Evolutionary conservation across 2,329 filamentous ascomycete genomes (phyloP).

Genomic region (Nigrograna mackinnonii): DNA sequence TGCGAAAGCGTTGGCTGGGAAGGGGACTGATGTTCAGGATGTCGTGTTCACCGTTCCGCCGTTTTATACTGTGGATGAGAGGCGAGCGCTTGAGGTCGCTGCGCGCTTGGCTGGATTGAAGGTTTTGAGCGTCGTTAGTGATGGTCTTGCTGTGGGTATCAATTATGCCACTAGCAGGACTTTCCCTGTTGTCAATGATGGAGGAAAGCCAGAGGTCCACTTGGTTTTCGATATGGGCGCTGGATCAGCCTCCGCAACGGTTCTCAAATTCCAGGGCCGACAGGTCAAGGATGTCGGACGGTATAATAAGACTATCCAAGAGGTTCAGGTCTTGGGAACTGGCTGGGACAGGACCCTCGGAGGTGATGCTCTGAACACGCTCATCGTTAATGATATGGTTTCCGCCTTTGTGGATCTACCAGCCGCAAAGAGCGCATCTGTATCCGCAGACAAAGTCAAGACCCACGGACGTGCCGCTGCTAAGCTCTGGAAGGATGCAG

Average conservation of each 20-base stretch:
- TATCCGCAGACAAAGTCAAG: constrained; percentile 67
- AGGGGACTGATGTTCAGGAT: constrained; percentile 73
- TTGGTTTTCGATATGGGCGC: constrained; percentile 98
- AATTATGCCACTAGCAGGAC: constrained; percentile 93
- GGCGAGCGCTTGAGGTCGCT: constrained; percentile 80
- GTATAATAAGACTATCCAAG: constrained; percentile 95
- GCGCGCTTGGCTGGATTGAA: constrained; percentile 87
- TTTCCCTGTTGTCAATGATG: constrained; percentile 82
- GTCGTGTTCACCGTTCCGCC: constrained; percentile 86
- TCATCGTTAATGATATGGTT: constrained; percentile 90
- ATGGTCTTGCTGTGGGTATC: constrained; percentile 88
- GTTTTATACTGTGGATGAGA: constrained; percentile 90
- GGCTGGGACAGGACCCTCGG: constrained; percentile 91
- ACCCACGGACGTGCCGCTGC: constrained; percentile 82
- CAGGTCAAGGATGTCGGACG: constrained; percentile 89
- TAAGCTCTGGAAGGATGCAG: constrained; percentile 91
- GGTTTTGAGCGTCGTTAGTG: constrained; percentile 81
- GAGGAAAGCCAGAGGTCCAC: constrained; percentile 86
- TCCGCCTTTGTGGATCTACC: constrained; percentile 72
- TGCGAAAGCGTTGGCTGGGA: constrained; percentile 80
- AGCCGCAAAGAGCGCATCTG: constrained; percentile 64
- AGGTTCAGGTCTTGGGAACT: constrained; percentile 84
- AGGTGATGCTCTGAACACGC: constrained; percentile 83
- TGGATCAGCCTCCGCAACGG: constrained; percentile 86
- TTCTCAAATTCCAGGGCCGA: constrained; percentile 87